Percentiles rank a stretch among this genome's conserved stretches.
Evolutionary conservation across 2,329 filamentous ascomycete species (phyloP).

Genomic region (Aspergillus calidoustus): DNA sequence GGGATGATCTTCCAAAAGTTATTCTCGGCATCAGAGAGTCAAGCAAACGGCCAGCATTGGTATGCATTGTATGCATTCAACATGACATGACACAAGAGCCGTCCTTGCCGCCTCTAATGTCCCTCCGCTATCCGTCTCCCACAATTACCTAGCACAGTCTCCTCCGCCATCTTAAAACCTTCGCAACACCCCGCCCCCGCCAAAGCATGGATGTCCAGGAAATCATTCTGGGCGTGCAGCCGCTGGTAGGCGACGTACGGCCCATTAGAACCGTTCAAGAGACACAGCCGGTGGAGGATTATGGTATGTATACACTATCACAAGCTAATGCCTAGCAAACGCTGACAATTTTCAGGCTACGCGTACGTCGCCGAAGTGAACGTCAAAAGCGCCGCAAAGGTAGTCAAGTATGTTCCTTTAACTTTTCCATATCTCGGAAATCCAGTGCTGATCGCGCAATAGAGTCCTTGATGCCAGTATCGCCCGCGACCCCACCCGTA

Average conservation of each 20-base stretch:
- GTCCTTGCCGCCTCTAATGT: background rate
- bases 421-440: background rate
- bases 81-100: background rate
- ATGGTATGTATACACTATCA: slow-evolving; percentile 36
- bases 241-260: slow-evolving; percentile 40
- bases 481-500: slow-evolving; percentile 38
- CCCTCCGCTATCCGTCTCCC: background rate
- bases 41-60: background rate
- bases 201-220: slow-evolving; percentile 30
- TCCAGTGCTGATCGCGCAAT: background rate
- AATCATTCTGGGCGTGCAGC: slow-evolving; percentile 32
- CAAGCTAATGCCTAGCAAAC: background rate
- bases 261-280: slow-evolving; percentile 52
- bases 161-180: background rate
- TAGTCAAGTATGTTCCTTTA: slow-evolving; percentile 44
- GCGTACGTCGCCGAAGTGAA: slow-evolving; percentile 52
- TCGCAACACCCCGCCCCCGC: background rate
- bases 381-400: slow-evolving; percentile 49
- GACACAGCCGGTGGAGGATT: slow-evolving; percentile 44
- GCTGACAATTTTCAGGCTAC: slow-evolving; percentile 35
- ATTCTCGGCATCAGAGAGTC: background rate
- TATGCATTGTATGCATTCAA: background rate
- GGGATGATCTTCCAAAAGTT: background rate
- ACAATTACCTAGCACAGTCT: background rate
- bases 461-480: slow-evolving; percentile 47